These are phyloP conservation scores for Berberis vulgaris DNA, from an alignment of 164 flowering plant genomes.

Conservation along the genomic window DNA sequence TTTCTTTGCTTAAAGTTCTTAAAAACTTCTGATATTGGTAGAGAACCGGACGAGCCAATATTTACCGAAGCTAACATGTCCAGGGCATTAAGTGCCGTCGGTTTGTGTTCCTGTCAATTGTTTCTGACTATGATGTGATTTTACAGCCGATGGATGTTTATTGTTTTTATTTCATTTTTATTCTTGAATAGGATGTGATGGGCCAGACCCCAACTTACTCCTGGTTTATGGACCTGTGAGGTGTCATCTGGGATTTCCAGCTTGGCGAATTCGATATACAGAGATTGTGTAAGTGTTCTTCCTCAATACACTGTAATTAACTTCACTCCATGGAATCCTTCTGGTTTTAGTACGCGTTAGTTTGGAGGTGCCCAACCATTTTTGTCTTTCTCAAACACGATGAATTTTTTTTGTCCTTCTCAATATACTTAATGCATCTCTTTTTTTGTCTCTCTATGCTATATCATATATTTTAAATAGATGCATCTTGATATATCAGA, in stretches of 20 bases:
- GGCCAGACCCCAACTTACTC: conserved; percentile 73
- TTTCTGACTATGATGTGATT: not conserved
- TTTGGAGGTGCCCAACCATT: too few species aligned
- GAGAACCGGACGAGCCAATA: conserved; percentile 19
- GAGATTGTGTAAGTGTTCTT: conserved; percentile 74
- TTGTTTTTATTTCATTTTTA: not conserved
- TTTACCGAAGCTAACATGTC: conserved; percentile 55
- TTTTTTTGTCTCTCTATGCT: too few species aligned
- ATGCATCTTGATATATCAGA: too few species aligned
- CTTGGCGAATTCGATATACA: conserved; percentile 84
- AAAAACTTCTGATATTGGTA: conserved; percentile 15
- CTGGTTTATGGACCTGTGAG: conserved; percentile 77
- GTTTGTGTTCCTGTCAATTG: conserved; percentile 26
- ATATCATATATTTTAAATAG: too few species aligned
- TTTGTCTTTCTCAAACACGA: too few species aligned
- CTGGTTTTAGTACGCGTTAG: too few species aligned
- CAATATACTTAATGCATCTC: too few species aligned
- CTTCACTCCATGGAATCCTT: too few species aligned
- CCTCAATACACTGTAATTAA: not conserved
- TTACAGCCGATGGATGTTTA: not conserved
- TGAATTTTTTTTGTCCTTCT: too few species aligned
- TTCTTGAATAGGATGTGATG: conserved; percentile 43
- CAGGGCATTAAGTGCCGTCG: conserved; percentile 51
- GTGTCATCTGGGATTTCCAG: conserved; percentile 87
- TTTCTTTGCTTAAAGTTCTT: conserved; percentile 39